phyloP scores from a whole-genome alignment of 495 filamentous ascomycete genomes.

The Podospora tetraspora region DNA sequence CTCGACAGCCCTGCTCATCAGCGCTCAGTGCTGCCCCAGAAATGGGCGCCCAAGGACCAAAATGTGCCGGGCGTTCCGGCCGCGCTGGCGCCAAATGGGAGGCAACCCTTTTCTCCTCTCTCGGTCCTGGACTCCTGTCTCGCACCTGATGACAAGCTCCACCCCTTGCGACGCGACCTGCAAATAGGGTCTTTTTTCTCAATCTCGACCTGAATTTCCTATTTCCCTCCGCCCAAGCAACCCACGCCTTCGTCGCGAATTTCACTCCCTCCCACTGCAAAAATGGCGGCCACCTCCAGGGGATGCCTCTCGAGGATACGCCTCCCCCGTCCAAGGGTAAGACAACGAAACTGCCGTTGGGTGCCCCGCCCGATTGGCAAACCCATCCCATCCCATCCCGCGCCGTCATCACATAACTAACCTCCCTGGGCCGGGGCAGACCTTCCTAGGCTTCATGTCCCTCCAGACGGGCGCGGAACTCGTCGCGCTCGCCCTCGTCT shows the following conservation, averaged over 20 bases:
- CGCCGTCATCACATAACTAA: not conserved
- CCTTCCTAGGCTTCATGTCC: conserved; percentile 78
- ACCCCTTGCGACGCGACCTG: conserved; percentile 3
- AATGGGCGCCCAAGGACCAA: not conserved
- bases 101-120: not conserved
- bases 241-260: not conserved
- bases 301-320: conserved; percentile 20
- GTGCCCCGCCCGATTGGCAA: not conserved
- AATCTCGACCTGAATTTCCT: not conserved
- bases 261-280: not conserved
- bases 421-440: conserved; percentile 36
- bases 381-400: not conserved
- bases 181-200: conserved; percentile 2
- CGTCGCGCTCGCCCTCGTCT: conserved; percentile 67
- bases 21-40: not conserved
- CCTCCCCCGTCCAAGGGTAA: conserved; percentile 35
- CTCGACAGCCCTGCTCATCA: not conserved
- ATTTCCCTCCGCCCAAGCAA: not conserved
- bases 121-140: not conserved
- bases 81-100: not conserved
- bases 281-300: conserved; percentile 22
- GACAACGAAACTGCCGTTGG: conserved; percentile 5
- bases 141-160: conserved; percentile 4
- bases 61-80: not conserved
- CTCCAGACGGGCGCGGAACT: conserved; percentile 80